Conservation (phyloP, 1,284 basidiomycete species). For the Psilocybe mexicana region DNA sequence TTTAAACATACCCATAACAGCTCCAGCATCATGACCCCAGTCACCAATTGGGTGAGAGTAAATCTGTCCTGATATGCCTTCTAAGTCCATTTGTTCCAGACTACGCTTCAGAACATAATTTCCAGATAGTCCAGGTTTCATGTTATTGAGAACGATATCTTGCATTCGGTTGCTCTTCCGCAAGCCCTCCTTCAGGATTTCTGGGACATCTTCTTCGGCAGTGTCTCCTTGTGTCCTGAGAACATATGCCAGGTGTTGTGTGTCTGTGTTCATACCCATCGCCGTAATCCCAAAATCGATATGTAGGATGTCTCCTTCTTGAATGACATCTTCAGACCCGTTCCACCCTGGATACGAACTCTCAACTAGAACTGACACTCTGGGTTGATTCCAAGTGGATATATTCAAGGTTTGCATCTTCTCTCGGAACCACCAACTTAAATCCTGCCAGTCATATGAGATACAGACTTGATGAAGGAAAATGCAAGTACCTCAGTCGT, state of each 20-base stretch:
- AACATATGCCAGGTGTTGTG: constrained; percentile 57
- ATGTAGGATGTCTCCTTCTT: constrained; percentile 51
- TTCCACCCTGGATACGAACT: constrained; percentile 47
- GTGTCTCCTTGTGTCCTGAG: constrained; percentile 34
- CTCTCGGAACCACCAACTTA: constrained; percentile 58
- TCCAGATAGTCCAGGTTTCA: constrained; percentile 48
- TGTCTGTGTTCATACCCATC: constrained; percentile 57
- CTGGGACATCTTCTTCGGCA: constrained; percentile 43
- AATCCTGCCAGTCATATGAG: constrained; percentile 35
- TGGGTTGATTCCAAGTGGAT: constrained; percentile 54
- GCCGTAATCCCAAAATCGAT: constrained; percentile 57
- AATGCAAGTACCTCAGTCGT: constrained; percentile 40
- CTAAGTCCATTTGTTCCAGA: constrained; percentile 42
- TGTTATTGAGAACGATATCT: constrained; percentile 45
- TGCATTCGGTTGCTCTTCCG: constrained; percentile 51
- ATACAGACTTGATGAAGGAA: background rate
- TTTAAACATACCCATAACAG: constrained; percentile 45
- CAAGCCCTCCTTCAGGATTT: constrained; percentile 45
- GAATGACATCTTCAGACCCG: constrained; percentile 41
- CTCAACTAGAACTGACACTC: constrained; percentile 47
- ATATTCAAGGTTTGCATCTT: constrained; percentile 50
- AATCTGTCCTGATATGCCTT: constrained; percentile 49
- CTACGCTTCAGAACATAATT: constrained; percentile 45
- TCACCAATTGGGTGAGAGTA: constrained; percentile 59
- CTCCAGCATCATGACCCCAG: constrained; percentile 55